These are phyloP conservation scores for Pyronema omphalodes DNA, from an alignment of 495 filamentous ascomycete species.

Conservation along the genomic window DNA sequence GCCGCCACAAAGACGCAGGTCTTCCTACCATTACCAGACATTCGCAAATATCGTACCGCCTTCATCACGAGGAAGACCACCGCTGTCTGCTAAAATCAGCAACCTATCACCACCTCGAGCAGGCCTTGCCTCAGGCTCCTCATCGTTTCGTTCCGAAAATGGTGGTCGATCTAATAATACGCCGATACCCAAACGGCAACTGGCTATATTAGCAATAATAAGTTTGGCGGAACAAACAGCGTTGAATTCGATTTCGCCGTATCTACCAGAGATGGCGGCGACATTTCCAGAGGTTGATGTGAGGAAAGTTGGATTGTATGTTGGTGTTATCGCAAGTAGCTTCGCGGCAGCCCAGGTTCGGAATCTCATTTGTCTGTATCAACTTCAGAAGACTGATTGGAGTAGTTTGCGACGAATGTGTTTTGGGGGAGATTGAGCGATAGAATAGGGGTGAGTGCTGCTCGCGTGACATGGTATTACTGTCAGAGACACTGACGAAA, in stretches of 20 bases:
- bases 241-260: conserved; percentile 89
- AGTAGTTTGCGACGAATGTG: conserved; percentile 40
- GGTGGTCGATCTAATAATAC: neutral
- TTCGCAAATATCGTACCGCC: conserved; percentile 63
- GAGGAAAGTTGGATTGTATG: conserved; percentile 63
- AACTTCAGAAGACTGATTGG: neutral
- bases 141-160: neutral
- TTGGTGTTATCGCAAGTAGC: conserved; percentile 69
- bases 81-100: conserved; percentile 3
- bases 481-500: neutral
- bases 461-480: neutral
- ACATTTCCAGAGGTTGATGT: conserved; percentile 62
- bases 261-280: conserved; percentile 79
- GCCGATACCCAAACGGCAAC: conserved; percentile 54
- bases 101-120: neutral
- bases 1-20: conserved; percentile 8
- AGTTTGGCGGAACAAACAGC: conserved; percentile 89
- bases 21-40: conserved; percentile 71
- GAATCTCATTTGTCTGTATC: neutral
- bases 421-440: conserved; percentile 90
- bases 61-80: conserved; percentile 49
- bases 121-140: neutral
- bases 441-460: conserved; percentile 39
- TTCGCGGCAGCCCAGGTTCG: conserved; percentile 84
- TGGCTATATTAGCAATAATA: conserved; percentile 68